Conservation (phyloP, 83 land plant genomes). For the Larix sibirica region DNA sequence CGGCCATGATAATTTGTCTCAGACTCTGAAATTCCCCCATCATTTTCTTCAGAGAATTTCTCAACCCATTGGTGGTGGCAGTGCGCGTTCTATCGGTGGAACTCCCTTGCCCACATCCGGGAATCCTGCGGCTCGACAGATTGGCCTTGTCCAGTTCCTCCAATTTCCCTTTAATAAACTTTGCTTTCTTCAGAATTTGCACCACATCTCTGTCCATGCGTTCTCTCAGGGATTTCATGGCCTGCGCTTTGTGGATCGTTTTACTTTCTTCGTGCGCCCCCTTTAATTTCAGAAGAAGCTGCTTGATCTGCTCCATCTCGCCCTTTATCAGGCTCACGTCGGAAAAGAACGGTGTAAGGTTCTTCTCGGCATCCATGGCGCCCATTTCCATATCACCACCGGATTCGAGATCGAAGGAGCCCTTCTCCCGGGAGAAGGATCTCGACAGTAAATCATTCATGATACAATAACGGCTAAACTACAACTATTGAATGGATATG, state of each 20-base stretch:
- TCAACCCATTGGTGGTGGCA: conserved; percentile 56
- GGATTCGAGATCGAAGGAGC: background rate
- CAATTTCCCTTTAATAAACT: conserved; percentile 50
- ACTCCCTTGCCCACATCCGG: conserved; percentile 65
- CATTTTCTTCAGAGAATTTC: conserved; percentile 63
- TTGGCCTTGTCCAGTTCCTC: conserved; percentile 69
- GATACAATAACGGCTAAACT: too few species aligned
- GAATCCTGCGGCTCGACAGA: conserved; percentile 45
- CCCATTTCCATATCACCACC: conserved; percentile 10
- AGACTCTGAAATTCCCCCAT: conserved; percentile 63
- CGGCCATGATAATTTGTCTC: conserved; percentile 41
- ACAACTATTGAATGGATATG: too few species aligned
- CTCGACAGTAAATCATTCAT: conserved; percentile 20
- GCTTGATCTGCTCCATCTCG: conserved; percentile 49
- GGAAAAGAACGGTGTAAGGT: conserved; percentile 64
- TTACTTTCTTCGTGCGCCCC: conserved; percentile 58
- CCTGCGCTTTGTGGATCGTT: conserved; percentile 44
- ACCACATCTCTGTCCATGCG: conserved; percentile 62
- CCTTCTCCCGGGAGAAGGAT: conserved; percentile 12
- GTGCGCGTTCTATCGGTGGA: conserved; percentile 72
- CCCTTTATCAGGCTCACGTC: conserved; percentile 57
- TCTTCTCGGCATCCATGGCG: conserved; percentile 19
- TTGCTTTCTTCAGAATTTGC: conserved; percentile 46
- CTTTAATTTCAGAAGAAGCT: conserved; percentile 34
- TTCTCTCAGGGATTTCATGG: conserved; percentile 51